Conservation (phyloP, 495 filamentous ascomycete species). For the Podospora didyma region DNA sequence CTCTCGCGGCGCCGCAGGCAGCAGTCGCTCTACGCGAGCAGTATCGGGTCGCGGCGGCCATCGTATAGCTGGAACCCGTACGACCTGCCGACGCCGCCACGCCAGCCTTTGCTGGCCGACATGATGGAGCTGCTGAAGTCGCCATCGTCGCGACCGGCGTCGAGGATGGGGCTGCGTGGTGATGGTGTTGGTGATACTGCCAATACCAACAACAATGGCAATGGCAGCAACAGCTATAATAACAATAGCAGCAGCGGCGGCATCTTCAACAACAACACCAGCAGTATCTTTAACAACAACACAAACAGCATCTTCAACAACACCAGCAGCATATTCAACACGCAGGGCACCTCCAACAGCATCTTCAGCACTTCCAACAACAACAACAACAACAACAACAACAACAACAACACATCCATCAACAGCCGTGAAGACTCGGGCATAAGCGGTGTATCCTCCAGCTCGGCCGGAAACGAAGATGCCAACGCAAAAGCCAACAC, state of each 20-base stretch:
- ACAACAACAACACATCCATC: not conserved
- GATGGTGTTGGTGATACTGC: not conserved
- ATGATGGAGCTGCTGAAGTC: constrained; percentile 5
- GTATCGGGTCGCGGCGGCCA: constrained; percentile 3
- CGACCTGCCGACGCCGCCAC: constrained; percentile 15
- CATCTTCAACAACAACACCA: not conserved
- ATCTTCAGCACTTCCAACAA: not conserved
- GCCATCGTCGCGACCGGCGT: not conserved
- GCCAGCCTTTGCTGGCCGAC: constrained; percentile 8
- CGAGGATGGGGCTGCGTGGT: too few relatives aligned
- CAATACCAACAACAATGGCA: not conserved
- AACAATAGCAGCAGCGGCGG: not conserved
- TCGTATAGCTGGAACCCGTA: constrained; percentile 23
- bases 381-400: not conserved
- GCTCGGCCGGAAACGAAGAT: not conserved
- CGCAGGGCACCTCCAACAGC: not conserved
- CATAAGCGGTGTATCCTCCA: not conserved
- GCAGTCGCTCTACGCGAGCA: not conserved
- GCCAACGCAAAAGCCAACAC: too few relatives aligned
- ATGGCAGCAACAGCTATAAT: not conserved
- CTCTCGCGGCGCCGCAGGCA: not conserved
- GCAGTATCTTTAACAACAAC: not conserved
- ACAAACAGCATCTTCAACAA: not conserved
- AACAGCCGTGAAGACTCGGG: not conserved
- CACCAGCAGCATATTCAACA: not conserved